A percentile compares a stretch with the other conserved stretches of the same genome.
Evolutionary conservation across 768 basidiomycete genomes (phyloP).

Genomic region (Tricholoma sp.): DNA sequence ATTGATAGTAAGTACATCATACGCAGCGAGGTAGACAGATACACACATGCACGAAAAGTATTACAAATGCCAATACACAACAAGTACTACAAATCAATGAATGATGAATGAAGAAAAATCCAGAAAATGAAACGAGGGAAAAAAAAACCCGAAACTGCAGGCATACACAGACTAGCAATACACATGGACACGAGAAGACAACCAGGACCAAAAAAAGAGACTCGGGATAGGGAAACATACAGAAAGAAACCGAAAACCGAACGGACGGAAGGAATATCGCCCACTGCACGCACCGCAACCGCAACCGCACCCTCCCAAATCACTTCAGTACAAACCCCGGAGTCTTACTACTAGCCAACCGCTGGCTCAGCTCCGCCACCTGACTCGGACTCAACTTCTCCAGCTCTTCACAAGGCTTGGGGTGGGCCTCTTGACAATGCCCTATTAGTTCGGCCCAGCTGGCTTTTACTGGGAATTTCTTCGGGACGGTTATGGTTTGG

Average conservation of each 20-base stretch:
- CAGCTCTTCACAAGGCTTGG: constrained; percentile 26
- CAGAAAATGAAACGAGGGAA: neutral
- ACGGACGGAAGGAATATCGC: too few species aligned
- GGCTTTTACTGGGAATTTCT: constrained; percentile 21
- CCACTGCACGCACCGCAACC: too few species aligned
- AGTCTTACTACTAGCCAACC: constrained; percentile 14
- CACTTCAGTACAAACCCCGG: constrained; percentile 6
- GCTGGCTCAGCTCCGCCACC: constrained; percentile 27
- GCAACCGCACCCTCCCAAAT: too few species aligned
- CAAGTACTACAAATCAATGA: too few species aligned
- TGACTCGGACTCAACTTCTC: constrained; percentile 26
- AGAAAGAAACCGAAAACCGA: too few species aligned
- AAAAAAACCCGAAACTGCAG: neutral
- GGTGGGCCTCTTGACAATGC: constrained; percentile 27
- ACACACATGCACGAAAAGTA: too few species aligned
- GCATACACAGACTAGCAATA: neutral
- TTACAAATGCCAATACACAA: too few species aligned
- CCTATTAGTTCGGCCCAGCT: constrained; percentile 27
- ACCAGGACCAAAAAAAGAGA: too few species aligned
- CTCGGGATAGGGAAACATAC: too few species aligned
- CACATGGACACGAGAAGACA: neutral
- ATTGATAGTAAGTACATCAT: too few species aligned
- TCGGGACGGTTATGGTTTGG: neutral
- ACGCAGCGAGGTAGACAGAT: too few species aligned
- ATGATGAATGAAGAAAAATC: too few species aligned